Conservation (phyloP, 2,329 filamentous ascomycete species). For the Trichoderma cornu-damae region DNA sequence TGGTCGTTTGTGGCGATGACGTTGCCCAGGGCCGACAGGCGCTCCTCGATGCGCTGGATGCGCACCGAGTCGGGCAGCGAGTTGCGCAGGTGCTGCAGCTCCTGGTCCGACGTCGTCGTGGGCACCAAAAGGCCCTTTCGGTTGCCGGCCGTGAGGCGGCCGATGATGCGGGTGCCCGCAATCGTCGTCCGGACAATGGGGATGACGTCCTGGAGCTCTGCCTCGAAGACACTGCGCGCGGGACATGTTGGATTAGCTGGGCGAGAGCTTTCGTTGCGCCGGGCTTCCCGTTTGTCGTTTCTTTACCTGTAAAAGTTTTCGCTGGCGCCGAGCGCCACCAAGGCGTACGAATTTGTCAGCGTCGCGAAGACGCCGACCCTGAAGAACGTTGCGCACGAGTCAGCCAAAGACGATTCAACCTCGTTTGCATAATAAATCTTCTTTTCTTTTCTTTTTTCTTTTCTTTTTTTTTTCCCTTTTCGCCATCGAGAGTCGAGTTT, state of each 20-base stretch:
- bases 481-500: no score
- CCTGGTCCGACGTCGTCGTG: constrained; percentile 94
- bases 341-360: constrained; percentile 93
- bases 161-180: constrained; percentile 92
- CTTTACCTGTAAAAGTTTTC: constrained; percentile 95
- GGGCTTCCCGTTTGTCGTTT: no score
- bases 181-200: constrained; percentile 97
- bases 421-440: no score
- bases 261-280: no score
- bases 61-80: constrained; percentile 85
- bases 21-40: constrained; percentile 90
- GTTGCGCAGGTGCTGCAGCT: constrained; percentile 94
- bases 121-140: constrained; percentile 94
- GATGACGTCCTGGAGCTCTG: constrained; percentile 94
- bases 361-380: constrained; percentile 96
- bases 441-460: no score
- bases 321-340: constrained; percentile 89
- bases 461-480: no score
- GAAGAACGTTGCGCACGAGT: constrained; percentile 17
- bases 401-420: constrained; percentile 16
- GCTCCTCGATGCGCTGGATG: constrained; percentile 97
- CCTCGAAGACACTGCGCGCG: constrained; percentile 77
- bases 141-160: constrained; percentile 92
- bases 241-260: not conserved
- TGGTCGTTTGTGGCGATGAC: constrained; percentile 97